Base-by-base conservation (phyloP, 208 protist genomes). In the Wallacemonas sp. region DNA sequence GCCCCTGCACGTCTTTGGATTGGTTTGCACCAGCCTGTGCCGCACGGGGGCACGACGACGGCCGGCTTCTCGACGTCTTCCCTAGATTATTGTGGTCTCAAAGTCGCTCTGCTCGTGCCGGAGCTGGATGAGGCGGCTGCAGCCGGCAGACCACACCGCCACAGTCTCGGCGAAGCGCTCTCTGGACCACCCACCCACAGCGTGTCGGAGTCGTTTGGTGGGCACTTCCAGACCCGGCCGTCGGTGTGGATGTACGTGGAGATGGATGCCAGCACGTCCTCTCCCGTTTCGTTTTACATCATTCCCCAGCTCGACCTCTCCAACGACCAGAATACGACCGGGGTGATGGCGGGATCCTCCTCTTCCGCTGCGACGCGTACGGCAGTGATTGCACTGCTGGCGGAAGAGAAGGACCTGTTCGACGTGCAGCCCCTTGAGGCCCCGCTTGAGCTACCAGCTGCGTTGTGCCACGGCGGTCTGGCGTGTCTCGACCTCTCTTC, bases 241-340 rank as follows among this genome's bases (percentile, higher is more conserved):
- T 71, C 73, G 19, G 79, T 89, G 70, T 89, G 83, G 83, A 89
- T 89, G 79, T 83, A 78, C 63, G n/a, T 89, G 22, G 83, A 89
- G 63, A 45, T 89, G 30, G 76, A 89, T 21, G 3, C 67, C 1
- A 3, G 15, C 6, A 62, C 63, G 3, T 21, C 22, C 1, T 38
- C 57, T 19, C 26, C 66, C 27, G 36, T 63, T 1, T 65, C 68
- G 50, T 89, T 88, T 39, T 88, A 76, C 46, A 54, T 88, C 9
- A 50, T 88, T 2, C 76, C 81, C 3, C 73, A 88, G 19, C 66
- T 87, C 38, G 73, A 78, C 70, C 24, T 45, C n/a, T 39, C 42
- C 19, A 26, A 60, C n/a, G n/a, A 30, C 29, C 63, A 68, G 19
- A 34, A 41, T 36, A 13, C 33, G n/a, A 68, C 27, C 21, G 6